Evolutionary conservation across 495 filamentous ascomycete genomes (phyloP), one percentile per base, ranked within the genome.

Genomic region (Xylaria grammica): DNA sequence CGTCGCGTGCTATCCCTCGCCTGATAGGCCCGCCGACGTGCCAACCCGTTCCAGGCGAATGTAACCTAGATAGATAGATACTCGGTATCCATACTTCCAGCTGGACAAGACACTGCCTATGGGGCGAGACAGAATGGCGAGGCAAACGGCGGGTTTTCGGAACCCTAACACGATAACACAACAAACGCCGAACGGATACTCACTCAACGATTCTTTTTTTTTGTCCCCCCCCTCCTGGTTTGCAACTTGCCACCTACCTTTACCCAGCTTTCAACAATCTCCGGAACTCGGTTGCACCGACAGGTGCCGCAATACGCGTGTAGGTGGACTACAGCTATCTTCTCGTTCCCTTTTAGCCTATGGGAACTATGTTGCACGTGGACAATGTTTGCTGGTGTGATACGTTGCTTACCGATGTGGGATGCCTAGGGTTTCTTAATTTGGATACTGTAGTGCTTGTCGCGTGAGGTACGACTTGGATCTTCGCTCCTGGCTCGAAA

Each of bases 321-420:
- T 11, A 53, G 26, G 40, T 42, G 49, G 50, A 63, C 38, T 19
- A 49, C 51, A 51, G 53, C 19, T 45, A 15, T 19, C 38, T 11
- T 32, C 40, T 15, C 22, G 29, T 20, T 36, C 40, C 10, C 38
- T 26, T 13, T 45, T 34, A 58, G 54, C 26, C 22, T 42, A 45
- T 45, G 38, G 45, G 26, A 26, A 30, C n/a, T 20, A 36, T 59
- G 38, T 48, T 46, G 56, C 56, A 59, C 56, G 56, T 59, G 56
- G 19, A 42, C 29, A 59, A 29, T 48, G 24, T 27, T 26, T 36
- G 56, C n/a, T 46, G 40, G 38, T 11, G 44, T 34, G 32, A 48
- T 46, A n/a, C 29, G 54, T 20, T 58, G 54, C 54, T 45, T 58
- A 34, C 40, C 42, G 19, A 48, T 29, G 26, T n/a, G 4, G 8